These are phyloP conservation scores for Herpetomonas tarakana DNA, from an alignment of 208 protist species.

Conservation along the genomic window DNA sequence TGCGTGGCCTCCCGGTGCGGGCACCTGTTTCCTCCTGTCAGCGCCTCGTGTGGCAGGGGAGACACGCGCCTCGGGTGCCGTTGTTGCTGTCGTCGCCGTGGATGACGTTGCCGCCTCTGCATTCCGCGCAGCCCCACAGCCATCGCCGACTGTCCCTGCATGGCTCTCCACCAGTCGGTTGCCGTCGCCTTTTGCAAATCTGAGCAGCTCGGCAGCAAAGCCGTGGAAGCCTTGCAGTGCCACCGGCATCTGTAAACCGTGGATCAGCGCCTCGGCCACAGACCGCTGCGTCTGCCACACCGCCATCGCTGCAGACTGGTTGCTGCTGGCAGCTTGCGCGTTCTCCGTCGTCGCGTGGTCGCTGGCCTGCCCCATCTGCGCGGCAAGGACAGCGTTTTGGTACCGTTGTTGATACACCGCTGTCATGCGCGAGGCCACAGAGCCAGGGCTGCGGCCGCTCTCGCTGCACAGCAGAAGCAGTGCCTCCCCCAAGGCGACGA, in stretches of 20 bases:
- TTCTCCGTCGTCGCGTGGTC: too few relatives aligned
- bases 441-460: not conserved
- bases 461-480: slow-evolving; percentile 2
- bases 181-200: not conserved
- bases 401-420: not conserved
- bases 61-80: too few relatives aligned
- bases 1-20: too few relatives aligned
- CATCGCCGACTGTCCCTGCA: not conserved
- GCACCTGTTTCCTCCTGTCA: too few relatives aligned
- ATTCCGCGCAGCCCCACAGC: not conserved
- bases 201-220: not conserved
- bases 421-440: not conserved
- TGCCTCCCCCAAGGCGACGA: slow-evolving; percentile 5
- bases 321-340: too few relatives aligned
- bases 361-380: not conserved
- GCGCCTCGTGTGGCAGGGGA: too few relatives aligned
- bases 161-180: not conserved
- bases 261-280: not conserved
- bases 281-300: not conserved
- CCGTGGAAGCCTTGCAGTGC: not conserved
- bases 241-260: not conserved
- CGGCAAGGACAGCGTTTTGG: not conserved
- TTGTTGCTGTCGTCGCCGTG: too few relatives aligned
- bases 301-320: not conserved
- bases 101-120: too few relatives aligned